A percentile compares a stretch with the other conserved stretches of the same genome.
Conservation (phyloP, 1,284 basidiomycete species). For the Vanrija pseudolonga region DNA sequence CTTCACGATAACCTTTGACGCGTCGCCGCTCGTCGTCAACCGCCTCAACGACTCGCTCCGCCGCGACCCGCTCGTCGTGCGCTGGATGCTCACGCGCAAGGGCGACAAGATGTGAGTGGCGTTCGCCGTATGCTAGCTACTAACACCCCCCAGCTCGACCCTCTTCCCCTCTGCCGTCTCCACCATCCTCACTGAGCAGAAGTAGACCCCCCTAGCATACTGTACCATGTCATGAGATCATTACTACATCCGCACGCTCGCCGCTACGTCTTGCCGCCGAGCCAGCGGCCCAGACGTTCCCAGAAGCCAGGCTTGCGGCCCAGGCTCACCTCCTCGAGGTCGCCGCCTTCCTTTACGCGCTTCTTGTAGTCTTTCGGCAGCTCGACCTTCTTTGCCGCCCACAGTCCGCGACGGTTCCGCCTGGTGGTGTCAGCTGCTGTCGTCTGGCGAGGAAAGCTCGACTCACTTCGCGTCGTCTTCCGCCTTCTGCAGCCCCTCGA, state of each 20-base stretch:
- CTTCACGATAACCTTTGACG: conserved; percentile 48
- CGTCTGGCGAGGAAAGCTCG: neutral
- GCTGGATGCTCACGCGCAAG: conserved; percentile 24
- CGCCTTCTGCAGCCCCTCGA: conserved; percentile 59
- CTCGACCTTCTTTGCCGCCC: conserved; percentile 60
- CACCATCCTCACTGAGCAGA: conserved; percentile 3
- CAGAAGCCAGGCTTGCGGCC: neutral
- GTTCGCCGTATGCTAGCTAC: too few species aligned
- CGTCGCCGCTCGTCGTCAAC: conserved; percentile 44
- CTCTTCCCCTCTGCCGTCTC: conserved; percentile 12
- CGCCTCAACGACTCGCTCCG: conserved; percentile 42
- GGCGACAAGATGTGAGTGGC: conserved; percentile 15
- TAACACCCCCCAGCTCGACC: conserved; percentile 40
- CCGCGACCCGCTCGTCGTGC: conserved; percentile 43
- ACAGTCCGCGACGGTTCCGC: conserved; percentile 66
- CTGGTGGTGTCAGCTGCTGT: conserved; percentile 12
- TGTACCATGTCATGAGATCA: neutral
- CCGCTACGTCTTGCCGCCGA: conserved; percentile 16
- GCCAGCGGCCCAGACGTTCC: conserved; percentile 12
- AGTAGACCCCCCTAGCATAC: too few species aligned
- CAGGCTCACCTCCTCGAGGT: conserved; percentile 8
- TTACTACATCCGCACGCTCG: too few species aligned
- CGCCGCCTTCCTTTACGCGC: conserved; percentile 48
- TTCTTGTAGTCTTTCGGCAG: conserved; percentile 76
- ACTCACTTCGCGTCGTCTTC: conserved; percentile 67